Percentiles rank a stretch among this genome's conserved stretches.
Evolutionary conservation across 1,139 yeast genomes (phyloP).

Genomic region (Hansenula lynferdii): DNA sequence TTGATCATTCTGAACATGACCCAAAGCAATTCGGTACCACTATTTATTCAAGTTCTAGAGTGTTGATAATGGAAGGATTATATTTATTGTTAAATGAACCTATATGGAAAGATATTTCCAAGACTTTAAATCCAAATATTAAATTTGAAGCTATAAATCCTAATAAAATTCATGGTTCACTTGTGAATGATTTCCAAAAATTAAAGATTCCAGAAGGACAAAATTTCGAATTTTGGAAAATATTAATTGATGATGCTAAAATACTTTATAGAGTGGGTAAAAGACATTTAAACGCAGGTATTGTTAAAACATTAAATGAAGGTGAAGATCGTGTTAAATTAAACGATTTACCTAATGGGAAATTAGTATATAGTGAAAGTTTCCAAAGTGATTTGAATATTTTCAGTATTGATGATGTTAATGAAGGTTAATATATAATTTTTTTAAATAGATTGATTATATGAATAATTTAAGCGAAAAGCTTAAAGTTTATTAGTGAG

Average conservation of each 20-base stretch:
- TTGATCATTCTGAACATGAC: conserved; percentile 67
- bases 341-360: conserved; percentile 71
- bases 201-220: conserved; percentile 9
- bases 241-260: conserved; percentile 36
- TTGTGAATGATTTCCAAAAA: not conserved
- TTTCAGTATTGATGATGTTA: conserved; percentile 26
- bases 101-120: conserved; percentile 44
- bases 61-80: conserved; percentile 60
- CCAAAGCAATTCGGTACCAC: conserved; percentile 46
- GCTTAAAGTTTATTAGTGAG: too few species aligned
- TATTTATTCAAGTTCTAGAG: conserved; percentile 36
- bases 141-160: conserved; percentile 1
- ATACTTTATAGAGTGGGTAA: conserved; percentile 58
- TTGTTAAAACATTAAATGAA: conserved; percentile 47
- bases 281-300: conserved; percentile 70
- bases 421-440: conserved; percentile 8
- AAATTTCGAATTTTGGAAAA: conserved; percentile 24
- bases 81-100: conserved; percentile 48
- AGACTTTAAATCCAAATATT: conserved; percentile 15
- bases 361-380: conserved; percentile 43
- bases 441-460: too few species aligned
- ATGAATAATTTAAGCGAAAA: too few species aligned
- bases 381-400: conserved; percentile 29
- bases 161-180: not conserved
- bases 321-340: conserved; percentile 60